These are phyloP conservation scores for Pseudocercospora cruenta DNA, from an alignment of 2,329 filamentous ascomycete genomes.

Conservation along the genomic window DNA sequence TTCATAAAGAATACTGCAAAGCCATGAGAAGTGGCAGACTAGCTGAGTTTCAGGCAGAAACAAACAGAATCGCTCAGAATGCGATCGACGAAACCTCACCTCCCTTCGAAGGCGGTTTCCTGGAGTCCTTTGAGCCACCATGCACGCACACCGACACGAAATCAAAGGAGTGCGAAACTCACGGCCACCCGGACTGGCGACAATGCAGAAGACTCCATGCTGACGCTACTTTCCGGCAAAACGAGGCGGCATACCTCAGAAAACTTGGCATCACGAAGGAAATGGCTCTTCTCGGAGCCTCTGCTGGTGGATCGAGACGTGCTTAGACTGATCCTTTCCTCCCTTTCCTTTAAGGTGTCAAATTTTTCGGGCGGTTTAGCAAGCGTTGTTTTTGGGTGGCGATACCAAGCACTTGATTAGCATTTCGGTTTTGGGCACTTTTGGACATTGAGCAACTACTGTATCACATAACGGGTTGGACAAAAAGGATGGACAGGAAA, in stretches of 20 bases:
- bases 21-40: constrained; percentile 15
- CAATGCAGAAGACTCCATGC: constrained; percentile 15
- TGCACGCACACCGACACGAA: constrained; percentile 16
- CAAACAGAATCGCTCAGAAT: constrained; percentile 7
- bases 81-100: constrained; percentile 1
- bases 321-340: neutral
- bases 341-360: neutral
- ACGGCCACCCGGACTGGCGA: constrained; percentile 22
- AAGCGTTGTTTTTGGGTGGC: neutral
- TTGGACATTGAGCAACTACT: neutral
- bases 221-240: neutral
- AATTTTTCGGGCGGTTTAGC: neutral
- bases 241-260: constrained; percentile 7
- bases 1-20: constrained; percentile 9
- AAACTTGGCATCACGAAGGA: constrained; percentile 8
- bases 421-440: neutral
- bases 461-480: neutral
- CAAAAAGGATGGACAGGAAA: neutral
- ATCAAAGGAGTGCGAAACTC: constrained; percentile 18
- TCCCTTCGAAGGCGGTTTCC: constrained; percentile 15
- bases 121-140: constrained; percentile 5
- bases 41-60: constrained; percentile 7
- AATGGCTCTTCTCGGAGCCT: neutral
- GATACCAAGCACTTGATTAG: constrained; percentile 1
- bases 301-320: neutral